These are phyloP conservation scores for Pseudozyma tsukubaensis DNA, from an alignment of 1,284 basidiomycete genomes.

Conservation along the genomic window DNA sequence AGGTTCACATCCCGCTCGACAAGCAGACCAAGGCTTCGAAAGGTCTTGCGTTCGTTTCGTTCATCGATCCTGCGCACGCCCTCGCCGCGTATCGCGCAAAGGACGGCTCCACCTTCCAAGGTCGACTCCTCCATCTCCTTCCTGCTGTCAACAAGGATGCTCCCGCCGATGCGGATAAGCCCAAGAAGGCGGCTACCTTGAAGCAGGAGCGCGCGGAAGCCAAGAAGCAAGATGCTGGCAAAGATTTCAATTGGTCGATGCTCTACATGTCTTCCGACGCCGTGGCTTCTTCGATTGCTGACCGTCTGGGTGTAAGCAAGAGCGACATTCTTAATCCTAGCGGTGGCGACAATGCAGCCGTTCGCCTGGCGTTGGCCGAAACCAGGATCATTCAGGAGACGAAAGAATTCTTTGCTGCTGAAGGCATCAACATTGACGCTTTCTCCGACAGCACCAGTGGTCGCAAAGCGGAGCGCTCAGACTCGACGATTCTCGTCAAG, in stretches of 20 bases:
- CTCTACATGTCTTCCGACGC: constrained; percentile 97
- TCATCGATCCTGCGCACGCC: constrained; percentile 76
- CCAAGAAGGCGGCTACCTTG: constrained; percentile 46
- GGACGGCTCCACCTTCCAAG: constrained; percentile 90
- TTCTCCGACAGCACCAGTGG: constrained; percentile 54
- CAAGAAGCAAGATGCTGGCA: constrained; percentile 79
- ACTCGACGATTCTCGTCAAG: constrained; percentile 90
- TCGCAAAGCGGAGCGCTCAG: constrained; percentile 58
- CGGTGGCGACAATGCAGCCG: constrained; percentile 73
- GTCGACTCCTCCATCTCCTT: constrained; percentile 88
- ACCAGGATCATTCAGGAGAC: constrained; percentile 96
- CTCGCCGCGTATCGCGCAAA: constrained; percentile 80
- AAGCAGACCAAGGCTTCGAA: constrained; percentile 77
- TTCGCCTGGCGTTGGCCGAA: constrained; percentile 94
- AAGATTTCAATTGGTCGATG: constrained; percentile 95
- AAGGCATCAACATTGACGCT: constrained; percentile 72
- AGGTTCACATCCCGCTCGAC: constrained; percentile 88
- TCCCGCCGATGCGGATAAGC: constrained; percentile 31
- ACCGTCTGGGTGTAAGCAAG: constrained; percentile 84
- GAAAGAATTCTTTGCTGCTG: constrained; percentile 78
- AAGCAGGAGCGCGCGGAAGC: constrained; percentile 76
- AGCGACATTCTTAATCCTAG: constrained; percentile 80
- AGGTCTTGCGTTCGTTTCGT: constrained; percentile 81
- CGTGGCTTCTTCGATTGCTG: constrained; percentile 83
- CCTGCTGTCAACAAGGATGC: constrained; percentile 77